These are phyloP conservation scores for Trypanosoma rangeli DNA, from an alignment of 208 protist genomes.

Conservation along the genomic window DNA sequence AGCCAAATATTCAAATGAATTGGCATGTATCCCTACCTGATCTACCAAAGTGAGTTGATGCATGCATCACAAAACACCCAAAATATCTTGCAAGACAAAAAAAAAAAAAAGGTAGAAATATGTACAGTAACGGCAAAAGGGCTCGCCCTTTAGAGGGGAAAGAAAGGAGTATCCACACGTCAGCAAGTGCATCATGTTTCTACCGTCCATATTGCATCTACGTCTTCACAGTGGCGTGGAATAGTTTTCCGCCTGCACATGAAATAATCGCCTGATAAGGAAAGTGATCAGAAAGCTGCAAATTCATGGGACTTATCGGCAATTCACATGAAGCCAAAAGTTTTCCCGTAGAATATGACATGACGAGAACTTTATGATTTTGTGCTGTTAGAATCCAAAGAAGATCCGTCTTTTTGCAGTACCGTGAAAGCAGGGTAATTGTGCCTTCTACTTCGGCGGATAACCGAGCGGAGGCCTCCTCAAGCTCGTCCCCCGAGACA, in stretches of 20 bases:
- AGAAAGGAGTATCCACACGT: neutral
- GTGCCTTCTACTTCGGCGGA: slow-evolving; percentile 26
- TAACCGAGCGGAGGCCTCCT: slow-evolving; percentile 33
- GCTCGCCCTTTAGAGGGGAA: neutral
- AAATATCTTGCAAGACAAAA: too few relatives aligned
- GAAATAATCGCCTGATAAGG: slow-evolving; percentile 33
- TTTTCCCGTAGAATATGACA: slow-evolving; percentile 32
- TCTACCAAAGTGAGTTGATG: neutral
- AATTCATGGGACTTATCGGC: slow-evolving; percentile 35
- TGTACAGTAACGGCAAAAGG: too few relatives aligned
- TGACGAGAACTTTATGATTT: slow-evolving; percentile 39
- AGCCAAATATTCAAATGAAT: too few relatives aligned
- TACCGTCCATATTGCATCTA: neutral
- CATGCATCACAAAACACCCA: too few relatives aligned
- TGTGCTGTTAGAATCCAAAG: slow-evolving; percentile 57
- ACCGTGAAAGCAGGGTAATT: slow-evolving; percentile 37
- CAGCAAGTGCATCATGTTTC: neutral
- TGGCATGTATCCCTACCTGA: too few relatives aligned
- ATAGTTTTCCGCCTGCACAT: slow-evolving; percentile 23
- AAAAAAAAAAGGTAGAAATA: too few relatives aligned
- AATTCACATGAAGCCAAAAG: slow-evolving; percentile 38
- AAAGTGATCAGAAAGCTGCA: slow-evolving; percentile 22
- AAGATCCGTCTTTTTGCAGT: slow-evolving; percentile 31
- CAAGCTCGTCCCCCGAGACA: slow-evolving; percentile 31
- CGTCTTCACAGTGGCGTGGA: slow-evolving; percentile 13